Conservation (phyloP, 2,329 filamentous ascomycete species). For the Trichoderma semiorbis region DNA sequence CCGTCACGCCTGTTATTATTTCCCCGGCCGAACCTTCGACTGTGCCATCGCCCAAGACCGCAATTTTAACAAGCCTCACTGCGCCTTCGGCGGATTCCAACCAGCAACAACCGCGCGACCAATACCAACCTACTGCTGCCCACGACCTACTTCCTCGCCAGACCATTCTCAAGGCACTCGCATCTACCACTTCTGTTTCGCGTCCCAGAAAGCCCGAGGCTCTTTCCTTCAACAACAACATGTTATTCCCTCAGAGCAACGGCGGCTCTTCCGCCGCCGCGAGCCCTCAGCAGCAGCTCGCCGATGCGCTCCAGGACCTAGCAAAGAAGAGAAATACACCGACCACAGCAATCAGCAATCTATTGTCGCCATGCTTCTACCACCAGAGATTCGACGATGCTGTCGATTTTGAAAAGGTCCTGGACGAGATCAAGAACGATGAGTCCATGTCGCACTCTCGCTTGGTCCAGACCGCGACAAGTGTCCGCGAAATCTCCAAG, state of each 20-base stretch:
- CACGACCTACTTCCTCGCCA: conserved; percentile 68
- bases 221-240: conserved; percentile 57
- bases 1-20: conserved; percentile 19
- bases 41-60: not conserved
- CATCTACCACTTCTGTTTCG: conserved; percentile 44
- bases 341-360: conserved; percentile 50
- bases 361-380: conserved; percentile 95
- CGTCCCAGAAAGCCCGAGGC: conserved; percentile 60
- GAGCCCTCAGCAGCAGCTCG: conserved; percentile 57
- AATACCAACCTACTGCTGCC: conserved; percentile 52
- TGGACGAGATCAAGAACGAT: conserved; percentile 88
- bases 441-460: conserved; percentile 91
- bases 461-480: conserved; percentile 90
- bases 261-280: conserved; percentile 26
- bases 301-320: conserved; percentile 56
- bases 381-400: conserved; percentile 96
- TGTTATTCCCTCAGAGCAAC: conserved; percentile 32
- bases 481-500: conserved; percentile 91
- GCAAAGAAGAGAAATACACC: conserved; percentile 40
- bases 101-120: conserved; percentile 23
- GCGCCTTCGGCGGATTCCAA: not conserved
- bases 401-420: conserved; percentile 88
- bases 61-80: not conserved
- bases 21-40: conserved; percentile 14
- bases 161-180: conserved; percentile 78